Conservation (phyloP, 2,329 filamentous ascomycete genomes). For the Amphichorda felina region DNA sequence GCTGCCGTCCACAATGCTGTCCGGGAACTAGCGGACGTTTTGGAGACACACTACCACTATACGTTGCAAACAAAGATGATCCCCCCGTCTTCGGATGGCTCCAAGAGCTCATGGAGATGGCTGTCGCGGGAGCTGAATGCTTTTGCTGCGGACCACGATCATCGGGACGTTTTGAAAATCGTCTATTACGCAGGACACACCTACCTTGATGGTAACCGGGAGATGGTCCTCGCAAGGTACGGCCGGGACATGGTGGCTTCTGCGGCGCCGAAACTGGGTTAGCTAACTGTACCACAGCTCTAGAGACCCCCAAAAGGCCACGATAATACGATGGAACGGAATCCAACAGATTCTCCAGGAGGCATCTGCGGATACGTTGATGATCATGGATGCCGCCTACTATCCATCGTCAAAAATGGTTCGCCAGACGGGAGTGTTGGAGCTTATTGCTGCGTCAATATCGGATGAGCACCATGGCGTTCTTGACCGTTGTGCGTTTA, state of each 20-base stretch:
- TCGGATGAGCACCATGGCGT: conserved; percentile 36
- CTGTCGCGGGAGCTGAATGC: conserved; percentile 36
- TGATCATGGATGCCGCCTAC: conserved; percentile 48
- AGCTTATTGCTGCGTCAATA: conserved; percentile 42
- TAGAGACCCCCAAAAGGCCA: conserved; percentile 28
- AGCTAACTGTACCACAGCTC: conserved; percentile 26
- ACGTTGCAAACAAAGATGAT: conserved; percentile 34
- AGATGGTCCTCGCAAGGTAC: conserved; percentile 47
- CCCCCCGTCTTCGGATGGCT: conserved; percentile 32
- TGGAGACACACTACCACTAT: conserved; percentile 41
- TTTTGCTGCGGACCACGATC: conserved; percentile 40
- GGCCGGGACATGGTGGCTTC: conserved; percentile 5
- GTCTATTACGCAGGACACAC: conserved; percentile 46
- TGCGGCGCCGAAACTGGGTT: not conserved
- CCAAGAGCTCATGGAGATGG: conserved; percentile 40
- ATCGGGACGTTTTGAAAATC: conserved; percentile 44
- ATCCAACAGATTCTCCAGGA: conserved; percentile 46
- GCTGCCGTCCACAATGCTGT: conserved; percentile 26
- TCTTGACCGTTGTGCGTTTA: conserved; percentile 40
- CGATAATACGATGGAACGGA: conserved; percentile 40
- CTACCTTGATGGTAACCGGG: conserved; percentile 39
- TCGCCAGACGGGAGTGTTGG: conserved; percentile 40
- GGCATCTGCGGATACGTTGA: conserved; percentile 39
- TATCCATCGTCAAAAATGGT: conserved; percentile 41
- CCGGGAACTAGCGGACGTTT: conserved; percentile 35